phyloP scores from a whole-genome alignment of 1,139 yeast genomes.

The Nakaseomyces glabratus region DNA sequence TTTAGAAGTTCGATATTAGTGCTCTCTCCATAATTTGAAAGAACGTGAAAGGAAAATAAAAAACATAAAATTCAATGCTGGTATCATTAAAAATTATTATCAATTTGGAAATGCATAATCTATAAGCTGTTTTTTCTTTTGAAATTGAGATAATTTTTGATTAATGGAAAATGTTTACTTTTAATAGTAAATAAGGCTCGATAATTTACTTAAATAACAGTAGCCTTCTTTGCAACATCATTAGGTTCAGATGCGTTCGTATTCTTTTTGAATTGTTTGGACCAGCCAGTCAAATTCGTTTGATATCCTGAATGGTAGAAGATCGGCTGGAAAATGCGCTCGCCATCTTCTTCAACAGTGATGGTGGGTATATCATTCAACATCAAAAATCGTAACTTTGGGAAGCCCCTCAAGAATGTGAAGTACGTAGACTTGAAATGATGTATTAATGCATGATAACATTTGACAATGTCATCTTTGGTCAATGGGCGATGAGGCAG shows the following conservation, averaged over 20 bases:
- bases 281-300: slow-evolving; percentile 30
- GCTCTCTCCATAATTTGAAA: no score
- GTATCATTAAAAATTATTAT: no score
- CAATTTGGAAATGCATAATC: no score
- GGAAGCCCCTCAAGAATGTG: slow-evolving; percentile 31
- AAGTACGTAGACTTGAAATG: slow-evolving; percentile 32
- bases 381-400: slow-evolving; percentile 32
- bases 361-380: slow-evolving; percentile 35
- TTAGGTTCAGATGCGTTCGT: slow-evolving; percentile 13
- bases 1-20: no score
- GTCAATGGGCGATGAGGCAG: slow-evolving; percentile 29
- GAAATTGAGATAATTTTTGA: no score
- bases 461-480: slow-evolving; percentile 28
- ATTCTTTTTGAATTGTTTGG: slow-evolving; percentile 12
- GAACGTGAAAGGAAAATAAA: no score
- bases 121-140: no score
- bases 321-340: slow-evolving; percentile 30
- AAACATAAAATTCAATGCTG: no score
- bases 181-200: no score
- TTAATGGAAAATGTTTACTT: no score
- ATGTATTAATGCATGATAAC: slow-evolving; percentile 34
- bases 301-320: slow-evolving; percentile 29
- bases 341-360: slow-evolving; percentile 25
- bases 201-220: slow-evolving; percentile 12
- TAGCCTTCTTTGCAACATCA: slow-evolving; percentile 20